A percentile compares a stretch with the other conserved stretches of the same genome.
Conservation (phyloP, 305 asterid species). For the Lippia alba region DNA sequence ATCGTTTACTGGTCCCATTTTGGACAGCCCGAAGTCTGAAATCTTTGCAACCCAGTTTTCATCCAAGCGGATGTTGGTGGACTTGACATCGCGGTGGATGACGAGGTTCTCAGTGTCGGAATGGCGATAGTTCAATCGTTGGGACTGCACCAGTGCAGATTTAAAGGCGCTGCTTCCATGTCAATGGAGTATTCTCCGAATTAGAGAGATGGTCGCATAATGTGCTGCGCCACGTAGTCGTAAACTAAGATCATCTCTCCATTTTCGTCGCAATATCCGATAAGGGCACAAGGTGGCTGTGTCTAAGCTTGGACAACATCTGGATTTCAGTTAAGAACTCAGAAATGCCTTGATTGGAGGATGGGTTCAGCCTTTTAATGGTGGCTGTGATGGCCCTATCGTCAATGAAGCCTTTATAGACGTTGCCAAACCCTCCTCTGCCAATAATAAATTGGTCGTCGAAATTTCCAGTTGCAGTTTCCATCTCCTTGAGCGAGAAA, state of each 20-base stretch:
- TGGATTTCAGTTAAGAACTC: slow-evolving; percentile 67
- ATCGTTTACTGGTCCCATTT: no score
- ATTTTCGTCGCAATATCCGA: slow-evolving; percentile 44
- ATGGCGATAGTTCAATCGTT: slow-evolving; percentile 63
- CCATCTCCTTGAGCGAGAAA: slow-evolving; percentile 54
- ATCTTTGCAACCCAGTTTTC: no score
- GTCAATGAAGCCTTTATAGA: slow-evolving; percentile 21
- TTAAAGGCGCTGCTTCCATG: slow-evolving; percentile 61
- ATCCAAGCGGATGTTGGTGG: slow-evolving; percentile 51
- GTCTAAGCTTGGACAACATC: slow-evolving; percentile 58
- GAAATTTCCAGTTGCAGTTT: slow-evolving; percentile 51
- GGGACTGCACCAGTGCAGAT: slow-evolving; percentile 67
- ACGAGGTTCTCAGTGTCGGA: slow-evolving; percentile 38
- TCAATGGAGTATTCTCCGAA: slow-evolving; percentile 39
- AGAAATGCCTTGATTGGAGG: slow-evolving; percentile 42
- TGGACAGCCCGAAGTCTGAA: no score
- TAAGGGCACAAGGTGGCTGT: slow-evolving; percentile 64
- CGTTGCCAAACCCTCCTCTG: slow-evolving; percentile 64
- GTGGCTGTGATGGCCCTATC: not conserved
- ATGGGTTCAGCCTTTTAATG: not conserved
- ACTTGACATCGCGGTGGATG: slow-evolving; percentile 58
- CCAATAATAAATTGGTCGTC: slow-evolving; percentile 49
- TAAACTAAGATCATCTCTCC: slow-evolving; percentile 58
- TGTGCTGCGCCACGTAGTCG: slow-evolving; percentile 70
- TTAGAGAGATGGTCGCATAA: slow-evolving; percentile 59